Base-by-base conservation (phyloP, 2,329 filamentous ascomycete species). In the Colletotrichum sp. region DNA sequence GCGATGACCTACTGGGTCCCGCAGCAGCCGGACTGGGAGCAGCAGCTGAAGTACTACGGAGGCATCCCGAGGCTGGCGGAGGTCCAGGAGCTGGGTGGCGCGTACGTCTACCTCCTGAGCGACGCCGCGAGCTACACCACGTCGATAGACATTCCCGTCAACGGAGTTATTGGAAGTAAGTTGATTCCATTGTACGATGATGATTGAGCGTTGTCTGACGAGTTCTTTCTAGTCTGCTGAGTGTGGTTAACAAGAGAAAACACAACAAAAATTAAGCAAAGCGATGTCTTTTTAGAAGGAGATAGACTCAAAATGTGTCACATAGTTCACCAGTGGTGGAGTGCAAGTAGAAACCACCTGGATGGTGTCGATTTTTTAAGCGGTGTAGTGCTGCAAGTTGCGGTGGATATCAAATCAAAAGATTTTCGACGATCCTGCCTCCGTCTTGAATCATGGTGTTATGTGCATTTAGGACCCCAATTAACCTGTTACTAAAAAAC, bases 21-120 rank as follows among this genome's bases (percentile, higher is more conserved):
- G 70, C 85, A 86, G 18, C 84, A 86, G 32, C 87, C 88, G 0
- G 90, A 91, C 79, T 92, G 89, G 90, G 87, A 89, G 73, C 82
- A 86, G 77, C 88, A 91, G 83, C 86, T 91, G 83, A 88, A 90
- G 81, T 91, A 91, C 79, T 91, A 91, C 78, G 89, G 90, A 5
- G 89, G 89, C 6, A 91, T 92, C 84, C 89, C 89, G 5, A 82
- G 89, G 32, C 78, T 92, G 28, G 72, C 72, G 2, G 72, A 75
- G 69, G 72, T 75, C 18, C 68, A 89, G 77, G 89, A 92, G 81
- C 81, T 92, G 3, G 89, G 89, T 3, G 89, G 90, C 16, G 90
- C 90, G 1, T 91, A 91, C 78, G 89, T 91, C 6, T 91, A 91
- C 77, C 80, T 91, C 72, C 80, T 91, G n/a, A 88, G 85, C 72